A percentile compares a stretch with the other conserved stretches of the same genome.
phyloP scores from a whole-genome alignment of 305 asterid species.

The Rubia tinctorum region DNA sequence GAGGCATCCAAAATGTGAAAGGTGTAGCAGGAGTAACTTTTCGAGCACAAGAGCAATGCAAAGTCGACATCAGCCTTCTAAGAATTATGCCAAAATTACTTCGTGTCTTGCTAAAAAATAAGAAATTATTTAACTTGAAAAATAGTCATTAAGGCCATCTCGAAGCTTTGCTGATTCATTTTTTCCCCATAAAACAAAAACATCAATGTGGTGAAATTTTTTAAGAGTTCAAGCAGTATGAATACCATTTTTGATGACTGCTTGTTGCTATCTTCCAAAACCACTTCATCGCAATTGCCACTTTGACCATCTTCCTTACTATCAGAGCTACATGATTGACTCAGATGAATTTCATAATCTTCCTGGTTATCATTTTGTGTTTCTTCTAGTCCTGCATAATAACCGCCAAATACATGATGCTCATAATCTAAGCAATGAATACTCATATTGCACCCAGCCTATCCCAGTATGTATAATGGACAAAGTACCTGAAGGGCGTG shows the following conservation, averaged over 20 bases:
- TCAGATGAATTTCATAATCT: slow-evolving; percentile 30
- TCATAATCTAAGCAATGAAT: not conserved
- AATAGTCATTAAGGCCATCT: too few relatives aligned
- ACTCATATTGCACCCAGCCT: slow-evolving; percentile 7
- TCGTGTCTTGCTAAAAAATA: not conserved
- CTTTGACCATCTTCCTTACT: slow-evolving; percentile 27
- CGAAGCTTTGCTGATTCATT: not conserved
- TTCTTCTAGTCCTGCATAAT: slow-evolving; percentile 38
- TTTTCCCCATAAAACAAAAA: not conserved
- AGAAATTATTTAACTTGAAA: too few relatives aligned
- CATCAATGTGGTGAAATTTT: not conserved
- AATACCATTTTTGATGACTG: slow-evolving; percentile 38
- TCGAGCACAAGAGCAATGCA: not conserved
- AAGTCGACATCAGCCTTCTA: not conserved
- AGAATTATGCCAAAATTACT: not conserved
- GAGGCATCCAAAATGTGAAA: not conserved
- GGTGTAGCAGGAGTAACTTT: too few relatives aligned
- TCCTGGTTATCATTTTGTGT: slow-evolving; percentile 26
- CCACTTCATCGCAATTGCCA: slow-evolving; percentile 34
- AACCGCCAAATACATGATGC: not conserved
- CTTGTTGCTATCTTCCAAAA: slow-evolving; percentile 31
- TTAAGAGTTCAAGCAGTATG: slow-evolving; percentile 7
- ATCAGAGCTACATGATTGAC: slow-evolving; percentile 26
- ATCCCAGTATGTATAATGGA: slow-evolving; percentile 5
- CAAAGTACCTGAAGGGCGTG: slow-evolving; percentile 39